Evolutionary conservation across 345 rosid species (phyloP), one percentile per base, ranked within the genome.

Genomic region (Noccaea bulbosa): DNA sequence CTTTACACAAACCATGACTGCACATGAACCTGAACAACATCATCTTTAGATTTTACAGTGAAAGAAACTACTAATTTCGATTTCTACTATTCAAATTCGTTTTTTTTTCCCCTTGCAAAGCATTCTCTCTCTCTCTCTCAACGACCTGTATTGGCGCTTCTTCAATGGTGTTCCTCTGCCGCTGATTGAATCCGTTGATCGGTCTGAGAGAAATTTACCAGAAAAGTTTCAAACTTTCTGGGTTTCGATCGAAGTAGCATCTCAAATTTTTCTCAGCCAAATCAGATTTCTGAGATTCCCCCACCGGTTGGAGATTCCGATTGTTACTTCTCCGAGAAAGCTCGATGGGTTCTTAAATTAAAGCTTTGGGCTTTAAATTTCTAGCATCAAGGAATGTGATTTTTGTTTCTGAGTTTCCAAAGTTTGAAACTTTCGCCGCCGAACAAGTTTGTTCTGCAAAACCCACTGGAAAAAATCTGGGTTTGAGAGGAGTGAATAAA

Each of bases 401-500:
- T 22, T 59, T 52, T 4, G 30, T 27, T 27, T 3, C 0, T 27
- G 4, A 38, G 15, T 62, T 45, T 51, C 7, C 34, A 16, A 49
- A 48, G 16, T 32, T 58, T 59, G 17, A 44, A 8, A 16, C 12
- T 49, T 44, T 70, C 5, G 9, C 17, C 15, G 44, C 30, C 5
- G 5, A 52, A 52, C 16, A 40, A 58, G 3, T 47, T 1, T 56
- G 37, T 46, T 2, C 4, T 2, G n/a, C n/a, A n/a, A n/a, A n/a
- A n/a, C n/a, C n/a, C n/a, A n/a, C n/a, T n/a, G n/a, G n/a, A n/a
- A n/a, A n/a, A n/a, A n/a, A n/a, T n/a, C n/a, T n/a, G n/a, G n/a
- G n/a, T n/a, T n/a, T n/a, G n/a, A n/a, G n/a, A n/a, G n/a, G 61
- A 38, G 63, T 48, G 45, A 51, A 14, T 37, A 39, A 39, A 59